These are phyloP conservation scores for Trichoderma arundinaceum DNA, from an alignment of 2,329 filamentous ascomycete genomes.

Conservation along the genomic window DNA sequence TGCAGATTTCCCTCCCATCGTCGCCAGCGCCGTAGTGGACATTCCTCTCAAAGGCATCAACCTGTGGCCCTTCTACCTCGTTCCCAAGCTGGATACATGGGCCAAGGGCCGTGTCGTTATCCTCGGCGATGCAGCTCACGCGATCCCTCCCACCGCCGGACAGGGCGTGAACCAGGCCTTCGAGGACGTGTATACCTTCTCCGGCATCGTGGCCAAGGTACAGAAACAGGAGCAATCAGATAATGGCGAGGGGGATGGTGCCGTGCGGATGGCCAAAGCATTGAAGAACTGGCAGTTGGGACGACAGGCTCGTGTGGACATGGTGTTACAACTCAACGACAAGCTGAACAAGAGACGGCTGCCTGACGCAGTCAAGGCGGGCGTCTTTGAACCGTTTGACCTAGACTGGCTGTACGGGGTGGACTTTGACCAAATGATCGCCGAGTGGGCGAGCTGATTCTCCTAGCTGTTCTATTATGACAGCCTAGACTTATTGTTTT, in stretches of 20 bases:
- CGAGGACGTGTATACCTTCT: constrained; percentile 56
- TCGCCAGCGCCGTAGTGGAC: constrained; percentile 43
- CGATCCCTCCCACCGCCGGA: constrained; percentile 54
- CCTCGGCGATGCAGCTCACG: constrained; percentile 56
- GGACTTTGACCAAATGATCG: constrained; percentile 46
- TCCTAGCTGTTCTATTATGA: no score
- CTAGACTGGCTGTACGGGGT: constrained; percentile 52
- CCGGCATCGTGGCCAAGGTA: constrained; percentile 46
- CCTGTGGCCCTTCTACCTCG: constrained; percentile 56
- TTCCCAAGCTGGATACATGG: constrained; percentile 55
- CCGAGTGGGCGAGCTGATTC: constrained; percentile 34
- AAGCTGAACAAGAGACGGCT: constrained; percentile 55
- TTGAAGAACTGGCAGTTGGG: constrained; percentile 54
- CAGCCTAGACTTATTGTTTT: no score
- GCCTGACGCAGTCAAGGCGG: constrained; percentile 43
- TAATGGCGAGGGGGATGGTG: not conserved
- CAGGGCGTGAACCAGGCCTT: constrained; percentile 56
- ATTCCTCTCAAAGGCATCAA: constrained; percentile 46
- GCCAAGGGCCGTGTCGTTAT: constrained; percentile 48
- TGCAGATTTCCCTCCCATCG: constrained; percentile 46
- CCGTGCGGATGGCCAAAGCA: constrained; percentile 33
- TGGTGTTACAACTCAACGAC: constrained; percentile 54
- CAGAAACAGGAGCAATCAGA: constrained; percentile 35
- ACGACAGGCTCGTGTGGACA: constrained; percentile 54
- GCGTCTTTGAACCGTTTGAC: constrained; percentile 40